Conservation (phyloP, 352 stramenopile genomes). For the Globisporangium middletonii region DNA sequence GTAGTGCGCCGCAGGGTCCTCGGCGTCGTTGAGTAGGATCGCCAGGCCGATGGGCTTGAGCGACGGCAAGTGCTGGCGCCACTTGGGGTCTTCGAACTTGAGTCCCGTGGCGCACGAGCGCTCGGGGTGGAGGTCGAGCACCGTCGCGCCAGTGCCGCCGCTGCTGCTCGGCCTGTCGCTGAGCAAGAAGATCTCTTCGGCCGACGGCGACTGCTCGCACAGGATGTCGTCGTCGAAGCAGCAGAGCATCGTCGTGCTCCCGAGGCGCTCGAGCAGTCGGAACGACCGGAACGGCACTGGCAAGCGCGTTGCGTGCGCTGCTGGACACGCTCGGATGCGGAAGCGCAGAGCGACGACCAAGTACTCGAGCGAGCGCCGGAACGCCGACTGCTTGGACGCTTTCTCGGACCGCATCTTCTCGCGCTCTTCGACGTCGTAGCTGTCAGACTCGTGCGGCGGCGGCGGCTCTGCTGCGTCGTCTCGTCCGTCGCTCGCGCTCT, state of each 20-base stretch:
- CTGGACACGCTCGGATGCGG: slow-evolving; percentile 42
- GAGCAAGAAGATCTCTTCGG: slow-evolving; percentile 82
- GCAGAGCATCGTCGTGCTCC: slow-evolving; percentile 84
- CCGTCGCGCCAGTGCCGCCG: slow-evolving; percentile 20
- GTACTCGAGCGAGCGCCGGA: slow-evolving; percentile 67
- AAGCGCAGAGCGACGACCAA: slow-evolving; percentile 67
- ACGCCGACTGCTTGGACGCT: slow-evolving; percentile 50
- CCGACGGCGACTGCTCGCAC: slow-evolving; percentile 69
- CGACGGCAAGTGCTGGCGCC: slow-evolving; percentile 65
- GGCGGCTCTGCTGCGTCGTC: slow-evolving; percentile 15
- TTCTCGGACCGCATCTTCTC: slow-evolving; percentile 74
- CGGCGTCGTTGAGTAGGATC: slow-evolving; percentile 76
- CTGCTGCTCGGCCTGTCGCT: slow-evolving; percentile 57
- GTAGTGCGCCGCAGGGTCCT: slow-evolving; percentile 62
- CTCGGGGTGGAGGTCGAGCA: slow-evolving; percentile 78
- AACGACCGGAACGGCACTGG: slow-evolving; percentile 72
- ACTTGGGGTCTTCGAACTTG: slow-evolving; percentile 86
- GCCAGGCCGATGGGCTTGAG: slow-evolving; percentile 77
- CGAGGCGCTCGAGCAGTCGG: slow-evolving; percentile 69
- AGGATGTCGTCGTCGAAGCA: slow-evolving; percentile 86
- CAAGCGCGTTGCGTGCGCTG: slow-evolving; percentile 28
- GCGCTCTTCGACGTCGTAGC: slow-evolving; percentile 81
- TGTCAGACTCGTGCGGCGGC: slow-evolving; percentile 34
- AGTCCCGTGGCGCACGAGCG: slow-evolving; percentile 64
- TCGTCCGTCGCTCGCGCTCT: background rate